Conservation (phyloP, 371 early-diverging fungal species). For the Rhizomucor pusillus region DNA sequence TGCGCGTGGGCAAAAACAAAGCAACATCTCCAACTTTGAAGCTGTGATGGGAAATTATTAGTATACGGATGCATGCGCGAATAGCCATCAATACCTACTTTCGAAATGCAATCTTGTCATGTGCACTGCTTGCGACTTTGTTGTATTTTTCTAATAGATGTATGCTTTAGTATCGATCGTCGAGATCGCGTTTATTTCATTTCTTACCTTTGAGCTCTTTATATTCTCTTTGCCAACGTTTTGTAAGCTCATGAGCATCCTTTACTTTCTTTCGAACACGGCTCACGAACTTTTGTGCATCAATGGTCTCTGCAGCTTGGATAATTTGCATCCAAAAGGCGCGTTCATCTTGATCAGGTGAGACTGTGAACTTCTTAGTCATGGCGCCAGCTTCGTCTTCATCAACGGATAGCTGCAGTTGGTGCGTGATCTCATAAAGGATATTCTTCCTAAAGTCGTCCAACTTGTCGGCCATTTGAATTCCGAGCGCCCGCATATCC, state of each 20-base stretch:
- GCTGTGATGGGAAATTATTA: slow-evolving; percentile 15
- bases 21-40: slow-evolving; percentile 73
- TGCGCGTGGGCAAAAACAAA: slow-evolving; percentile 73
- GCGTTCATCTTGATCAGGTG: slow-evolving; percentile 25
- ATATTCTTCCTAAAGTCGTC: slow-evolving; percentile 34
- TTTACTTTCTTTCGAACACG: slow-evolving; percentile 41
- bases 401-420: slow-evolving; percentile 42
- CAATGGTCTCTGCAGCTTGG: slow-evolving; percentile 25
- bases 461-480: slow-evolving; percentile 38
- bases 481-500: slow-evolving; percentile 27
- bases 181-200: too few species aligned
- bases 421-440: slow-evolving; percentile 34
- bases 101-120: slow-evolving; percentile 64
- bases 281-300: slow-evolving; percentile 29
- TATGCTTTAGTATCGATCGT: neutral
- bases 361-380: slow-evolving; percentile 21
- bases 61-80: neutral
- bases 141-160: slow-evolving; percentile 51
- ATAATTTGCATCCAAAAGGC: slow-evolving; percentile 36
- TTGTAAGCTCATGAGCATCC: slow-evolving; percentile 45
- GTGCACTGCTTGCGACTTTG: slow-evolving; percentile 25
- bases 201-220: slow-evolving; percentile 36
- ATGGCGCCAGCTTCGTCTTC: slow-evolving; percentile 34
- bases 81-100: slow-evolving; percentile 38
- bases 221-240: slow-evolving; percentile 37